Conservation (phyloP, 169 alveolate genomes). For the Plasmodium gaboni region DNA sequence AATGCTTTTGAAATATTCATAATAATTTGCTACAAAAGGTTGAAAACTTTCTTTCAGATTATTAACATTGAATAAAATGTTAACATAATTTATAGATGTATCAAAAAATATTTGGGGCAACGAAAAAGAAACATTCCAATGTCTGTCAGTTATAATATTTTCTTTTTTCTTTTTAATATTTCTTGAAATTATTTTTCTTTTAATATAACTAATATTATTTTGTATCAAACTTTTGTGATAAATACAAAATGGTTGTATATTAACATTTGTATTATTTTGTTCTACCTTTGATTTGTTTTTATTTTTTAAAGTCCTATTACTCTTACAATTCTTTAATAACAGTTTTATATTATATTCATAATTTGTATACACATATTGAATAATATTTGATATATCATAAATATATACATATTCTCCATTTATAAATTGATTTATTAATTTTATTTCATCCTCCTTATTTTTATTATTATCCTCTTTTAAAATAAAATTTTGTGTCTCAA, state of each 20-base stretch:
- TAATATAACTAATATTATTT: slow-evolving; percentile 15
- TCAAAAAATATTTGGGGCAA: neutral
- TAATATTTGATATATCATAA: slow-evolving; percentile 2
- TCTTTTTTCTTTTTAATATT: slow-evolving; percentile 2
- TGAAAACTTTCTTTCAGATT: slow-evolving; percentile 11
- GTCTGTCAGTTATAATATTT: neutral
- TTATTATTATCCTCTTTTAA: neutral
- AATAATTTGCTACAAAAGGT: slow-evolving; percentile 14
- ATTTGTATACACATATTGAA: slow-evolving; percentile 3
- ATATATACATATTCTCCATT: slow-evolving; percentile 13
- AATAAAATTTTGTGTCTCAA: neutral
- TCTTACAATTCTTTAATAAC: neutral
- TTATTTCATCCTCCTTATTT: slow-evolving; percentile 21
- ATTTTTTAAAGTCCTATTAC: neutral
- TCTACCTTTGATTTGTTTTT: slow-evolving; percentile 9
- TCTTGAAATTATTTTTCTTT: slow-evolving; percentile 2
- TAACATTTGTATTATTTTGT: neutral
- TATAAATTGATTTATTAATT: slow-evolving; percentile 21
- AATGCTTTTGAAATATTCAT: slow-evolving; percentile 10
- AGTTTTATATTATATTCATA: slow-evolving; percentile 31
- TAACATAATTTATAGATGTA: slow-evolving; percentile 5
- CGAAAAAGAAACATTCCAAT: neutral
- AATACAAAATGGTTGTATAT: neutral
- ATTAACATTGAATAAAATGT: slow-evolving; percentile 10
- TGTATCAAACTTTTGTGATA: neutral